These are phyloP conservation scores for Tolypocladium nubicola DNA, from an alignment of 2,329 filamentous ascomycete species.

Conservation along the genomic window DNA sequence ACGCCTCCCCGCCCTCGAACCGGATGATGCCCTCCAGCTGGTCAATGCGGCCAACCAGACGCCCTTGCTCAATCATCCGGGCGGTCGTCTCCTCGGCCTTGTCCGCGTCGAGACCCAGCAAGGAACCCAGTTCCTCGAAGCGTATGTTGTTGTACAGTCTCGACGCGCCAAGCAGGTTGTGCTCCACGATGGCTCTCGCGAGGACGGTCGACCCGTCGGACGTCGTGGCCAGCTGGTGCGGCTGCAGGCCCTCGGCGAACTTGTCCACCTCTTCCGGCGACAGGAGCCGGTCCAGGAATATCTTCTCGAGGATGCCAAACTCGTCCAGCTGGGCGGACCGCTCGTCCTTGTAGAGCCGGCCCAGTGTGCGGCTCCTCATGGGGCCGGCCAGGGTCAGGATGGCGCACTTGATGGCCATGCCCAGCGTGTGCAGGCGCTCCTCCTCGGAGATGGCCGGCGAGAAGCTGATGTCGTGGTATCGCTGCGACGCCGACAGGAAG, in stretches of 20 bases:
- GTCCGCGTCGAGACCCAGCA: slow-evolving; percentile 69
- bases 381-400: slow-evolving; percentile 89
- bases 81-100: slow-evolving; percentile 87
- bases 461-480: slow-evolving; percentile 81
- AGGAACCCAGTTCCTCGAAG: slow-evolving; percentile 61
- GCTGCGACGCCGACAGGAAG: slow-evolving; percentile 78
- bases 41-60: slow-evolving; percentile 81
- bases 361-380: slow-evolving; percentile 66
- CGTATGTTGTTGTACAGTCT: slow-evolving; percentile 68
- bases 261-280: slow-evolving; percentile 72
- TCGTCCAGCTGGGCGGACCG: slow-evolving; percentile 65
- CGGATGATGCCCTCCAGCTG: slow-evolving; percentile 83
- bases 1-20: slow-evolving; percentile 68
- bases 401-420: slow-evolving; percentile 82
- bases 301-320: slow-evolving; percentile 88
- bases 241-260: slow-evolving; percentile 69
- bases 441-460: slow-evolving; percentile 70
- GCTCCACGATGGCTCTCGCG: slow-evolving; percentile 86
- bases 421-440: slow-evolving; percentile 75
- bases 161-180: slow-evolving; percentile 84
- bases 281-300: slow-evolving; percentile 85
- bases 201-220: slow-evolving; percentile 88
- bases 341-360: slow-evolving; percentile 88
- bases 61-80: slow-evolving; percentile 90
- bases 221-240: slow-evolving; percentile 84